Percentiles rank a stretch among this genome's conserved stretches.
Evolutionary conservation across 148 eudicot species (phyloP).

Genomic region (Fagopyrum tataricum): DNA sequence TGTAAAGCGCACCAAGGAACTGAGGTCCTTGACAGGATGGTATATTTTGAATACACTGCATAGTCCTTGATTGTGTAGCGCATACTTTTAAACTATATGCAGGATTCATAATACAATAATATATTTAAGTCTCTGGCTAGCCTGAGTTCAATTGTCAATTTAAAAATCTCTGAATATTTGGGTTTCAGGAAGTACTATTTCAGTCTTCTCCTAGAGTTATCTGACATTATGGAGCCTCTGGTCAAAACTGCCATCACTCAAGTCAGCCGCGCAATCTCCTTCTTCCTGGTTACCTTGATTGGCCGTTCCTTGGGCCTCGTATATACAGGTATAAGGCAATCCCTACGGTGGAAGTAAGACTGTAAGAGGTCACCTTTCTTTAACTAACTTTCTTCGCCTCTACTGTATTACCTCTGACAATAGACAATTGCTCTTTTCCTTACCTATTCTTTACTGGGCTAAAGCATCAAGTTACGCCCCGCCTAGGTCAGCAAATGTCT

Average conservation of each 20-base stretch:
- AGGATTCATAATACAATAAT: not conserved
- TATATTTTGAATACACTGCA: slow-evolving; percentile 20
- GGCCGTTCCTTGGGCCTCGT: slow-evolving; percentile 96
- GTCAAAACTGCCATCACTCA: slow-evolving; percentile 52
- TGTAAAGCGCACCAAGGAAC: slow-evolving; percentile 79
- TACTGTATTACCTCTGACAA: not conserved
- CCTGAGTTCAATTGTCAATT: not conserved
- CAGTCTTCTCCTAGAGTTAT: slow-evolving; percentile 78
- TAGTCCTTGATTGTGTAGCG: not conserved
- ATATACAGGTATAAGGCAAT: slow-evolving; percentile 84
- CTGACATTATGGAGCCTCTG: slow-evolving; percentile 76
- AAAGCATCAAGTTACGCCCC: not conserved
- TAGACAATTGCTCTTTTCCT: not conserved
- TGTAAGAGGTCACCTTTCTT: slow-evolving; percentile 20
- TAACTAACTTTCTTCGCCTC: not conserved
- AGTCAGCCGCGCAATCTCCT: slow-evolving; percentile 84
- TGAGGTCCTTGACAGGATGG: slow-evolving; percentile 87
- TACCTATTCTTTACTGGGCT: not conserved
- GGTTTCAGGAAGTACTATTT: slow-evolving; percentile 85
- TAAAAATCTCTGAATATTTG: not conserved
- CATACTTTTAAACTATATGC: not conserved
- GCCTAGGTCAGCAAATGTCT: not conserved
- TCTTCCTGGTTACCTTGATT: slow-evolving; percentile 80
- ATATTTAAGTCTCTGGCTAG: not conserved
- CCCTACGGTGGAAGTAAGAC: slow-evolving; percentile 56